phyloP scores from a whole-genome alignment of 768 basidiomycete species.

The Suillus subaureus region DNA sequence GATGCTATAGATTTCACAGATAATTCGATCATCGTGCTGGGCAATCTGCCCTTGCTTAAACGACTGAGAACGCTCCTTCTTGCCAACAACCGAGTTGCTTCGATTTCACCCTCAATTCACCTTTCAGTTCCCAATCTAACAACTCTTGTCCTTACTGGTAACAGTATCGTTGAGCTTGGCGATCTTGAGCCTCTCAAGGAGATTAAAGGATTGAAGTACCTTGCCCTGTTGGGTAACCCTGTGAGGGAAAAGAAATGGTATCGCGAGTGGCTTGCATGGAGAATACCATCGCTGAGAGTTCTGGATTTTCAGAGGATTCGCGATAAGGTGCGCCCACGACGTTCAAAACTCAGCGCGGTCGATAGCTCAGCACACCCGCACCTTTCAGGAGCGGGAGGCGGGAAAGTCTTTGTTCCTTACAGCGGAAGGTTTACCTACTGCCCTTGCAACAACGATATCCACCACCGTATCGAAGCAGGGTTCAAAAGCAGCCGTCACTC shows the following conservation, averaged over 20 bases:
- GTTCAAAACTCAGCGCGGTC: slow-evolving; percentile 16
- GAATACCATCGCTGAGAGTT: slow-evolving; percentile 84
- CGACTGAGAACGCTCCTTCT: slow-evolving; percentile 83
- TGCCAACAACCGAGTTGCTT: slow-evolving; percentile 86
- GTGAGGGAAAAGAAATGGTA: slow-evolving; percentile 93
- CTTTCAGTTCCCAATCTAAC: slow-evolving; percentile 84
- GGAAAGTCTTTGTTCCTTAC: slow-evolving; percentile 80
- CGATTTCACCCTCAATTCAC: slow-evolving; percentile 80
- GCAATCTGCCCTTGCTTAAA: slow-evolving; percentile 86
- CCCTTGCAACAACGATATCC: slow-evolving; percentile 78
- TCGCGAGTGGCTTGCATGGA: slow-evolving; percentile 93
- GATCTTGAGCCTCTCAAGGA: slow-evolving; percentile 85
- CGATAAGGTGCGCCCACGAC: slow-evolving; percentile 79
- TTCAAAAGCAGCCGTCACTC: slow-evolving; percentile 62
- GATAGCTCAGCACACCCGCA: slow-evolving; percentile 27
- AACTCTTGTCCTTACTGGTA: slow-evolving; percentile 83
- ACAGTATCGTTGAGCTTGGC: slow-evolving; percentile 77
- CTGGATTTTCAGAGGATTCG: slow-evolving; percentile 94
- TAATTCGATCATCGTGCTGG: slow-evolving; percentile 79
- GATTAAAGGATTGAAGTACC: slow-evolving; percentile 69
- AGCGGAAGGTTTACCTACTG: slow-evolving; percentile 74
- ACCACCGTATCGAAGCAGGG: slow-evolving; percentile 69
- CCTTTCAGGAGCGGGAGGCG: slow-evolving; percentile 72
- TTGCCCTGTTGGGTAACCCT: slow-evolving; percentile 81
- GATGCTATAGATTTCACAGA: slow-evolving; percentile 95